Conservation (phyloP, 495 filamentous ascomycete species). For the Xylaria telfairii region DNA sequence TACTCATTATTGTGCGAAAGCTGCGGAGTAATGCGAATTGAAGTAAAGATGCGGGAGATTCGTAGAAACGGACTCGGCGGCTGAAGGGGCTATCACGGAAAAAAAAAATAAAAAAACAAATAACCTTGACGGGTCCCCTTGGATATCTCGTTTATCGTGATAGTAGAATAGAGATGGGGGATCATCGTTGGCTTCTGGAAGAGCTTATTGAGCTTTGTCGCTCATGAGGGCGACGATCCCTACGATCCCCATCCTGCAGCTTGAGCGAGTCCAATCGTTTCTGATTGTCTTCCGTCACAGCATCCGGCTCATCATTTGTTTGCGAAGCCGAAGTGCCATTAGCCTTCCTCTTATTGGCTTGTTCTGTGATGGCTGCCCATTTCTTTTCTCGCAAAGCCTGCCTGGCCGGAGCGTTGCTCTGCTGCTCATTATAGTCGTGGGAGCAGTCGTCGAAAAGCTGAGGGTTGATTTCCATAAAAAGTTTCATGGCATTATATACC, state of each 20-base stretch:
- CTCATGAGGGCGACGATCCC: conserved; percentile 55
- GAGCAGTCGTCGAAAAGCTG: conserved; percentile 99
- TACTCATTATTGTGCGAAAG: conserved; percentile 29
- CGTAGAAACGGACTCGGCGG: conserved; percentile 34
- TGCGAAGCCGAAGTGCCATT: conserved; percentile 43
- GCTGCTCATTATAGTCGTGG: conserved; percentile 95
- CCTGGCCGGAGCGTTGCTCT: conserved; percentile 82
- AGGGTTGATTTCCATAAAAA: conserved; percentile 99
- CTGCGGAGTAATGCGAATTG: conserved; percentile 35
- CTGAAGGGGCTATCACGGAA: conserved; percentile 34
- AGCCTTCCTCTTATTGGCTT: conserved; percentile 67
- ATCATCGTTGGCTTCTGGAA: conserved; percentile 55
- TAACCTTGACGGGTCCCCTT: conserved; percentile 11
- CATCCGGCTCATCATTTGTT: conserved; percentile 71
- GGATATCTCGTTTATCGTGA: conserved; percentile 4
- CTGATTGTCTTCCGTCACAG: conserved; percentile 79
- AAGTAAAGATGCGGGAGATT: conserved; percentile 36
- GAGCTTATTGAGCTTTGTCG: conserved; percentile 58
- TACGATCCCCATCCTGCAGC: conserved; percentile 69
- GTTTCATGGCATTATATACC: conserved; percentile 99
- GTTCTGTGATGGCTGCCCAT: conserved; percentile 85
- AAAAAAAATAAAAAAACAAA: conserved; percentile 22
- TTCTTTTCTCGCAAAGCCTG: conserved; percentile 77
- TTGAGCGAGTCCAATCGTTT: conserved; percentile 83
- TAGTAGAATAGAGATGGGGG: conserved; percentile 12